Conservation (phyloP, 179 eudicot species). For the Beta lomatogona region DNA sequence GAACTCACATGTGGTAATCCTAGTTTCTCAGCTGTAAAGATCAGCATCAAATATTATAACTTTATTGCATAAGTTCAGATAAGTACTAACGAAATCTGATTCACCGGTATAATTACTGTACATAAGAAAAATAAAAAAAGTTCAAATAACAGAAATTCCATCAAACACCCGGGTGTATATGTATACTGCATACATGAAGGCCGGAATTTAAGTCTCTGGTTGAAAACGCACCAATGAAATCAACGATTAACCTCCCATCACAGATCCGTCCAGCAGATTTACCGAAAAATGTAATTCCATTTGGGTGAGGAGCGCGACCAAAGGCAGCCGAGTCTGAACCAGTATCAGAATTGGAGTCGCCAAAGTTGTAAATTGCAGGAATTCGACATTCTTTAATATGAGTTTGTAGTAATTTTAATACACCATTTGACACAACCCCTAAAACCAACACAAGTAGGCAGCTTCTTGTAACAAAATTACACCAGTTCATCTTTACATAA, state of each 20-base stretch:
- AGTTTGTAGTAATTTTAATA: neutral
- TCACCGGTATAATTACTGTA: too few species aligned
- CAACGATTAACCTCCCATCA: too few species aligned
- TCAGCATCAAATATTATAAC: neutral
- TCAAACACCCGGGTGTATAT: too few species aligned
- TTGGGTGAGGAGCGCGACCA: neutral
- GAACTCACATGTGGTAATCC: neutral
- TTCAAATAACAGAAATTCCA: too few species aligned
- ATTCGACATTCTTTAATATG: neutral
- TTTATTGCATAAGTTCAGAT: too few species aligned
- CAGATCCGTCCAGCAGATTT: neutral
- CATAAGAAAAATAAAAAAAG: too few species aligned
- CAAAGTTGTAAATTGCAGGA: neutral
- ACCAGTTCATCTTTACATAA: too few species aligned
- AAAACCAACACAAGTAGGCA: neutral
- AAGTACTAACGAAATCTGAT: too few species aligned
- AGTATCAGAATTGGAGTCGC: neutral
- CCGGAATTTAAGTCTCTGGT: too few species aligned
- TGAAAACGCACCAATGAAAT: too few species aligned
- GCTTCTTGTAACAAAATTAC: neutral
- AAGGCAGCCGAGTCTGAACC: neutral
- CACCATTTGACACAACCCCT: neutral
- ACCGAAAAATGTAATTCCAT: constrained; percentile 1
- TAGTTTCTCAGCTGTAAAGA: neutral
- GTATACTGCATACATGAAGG: too few species aligned